These are phyloP conservation scores for Fusarium heterosporum DNA, from an alignment of 2,329 filamentous ascomycete genomes.

Conservation along the genomic window DNA sequence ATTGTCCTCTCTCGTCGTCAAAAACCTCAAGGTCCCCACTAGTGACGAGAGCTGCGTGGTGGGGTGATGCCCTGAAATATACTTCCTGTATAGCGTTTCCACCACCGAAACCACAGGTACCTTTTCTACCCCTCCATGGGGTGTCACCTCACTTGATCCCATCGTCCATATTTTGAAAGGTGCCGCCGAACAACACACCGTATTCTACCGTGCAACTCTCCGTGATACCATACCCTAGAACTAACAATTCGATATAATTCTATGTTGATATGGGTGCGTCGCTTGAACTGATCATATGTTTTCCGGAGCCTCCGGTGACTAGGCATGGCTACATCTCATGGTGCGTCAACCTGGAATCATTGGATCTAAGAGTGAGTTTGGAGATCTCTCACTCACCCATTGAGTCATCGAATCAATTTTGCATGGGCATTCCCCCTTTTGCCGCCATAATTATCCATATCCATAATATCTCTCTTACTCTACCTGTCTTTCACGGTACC, in stretches of 20 bases:
- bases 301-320: constrained; percentile 42
- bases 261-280: background rate
- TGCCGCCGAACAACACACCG: constrained; percentile 37
- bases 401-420: too few species aligned
- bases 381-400: constrained; percentile 21
- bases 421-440: background rate
- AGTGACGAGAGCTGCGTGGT: constrained; percentile 32
- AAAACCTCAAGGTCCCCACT: constrained; percentile 21
- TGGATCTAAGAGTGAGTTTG: background rate
- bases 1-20: constrained; percentile 1
- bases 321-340: constrained; percentile 1
- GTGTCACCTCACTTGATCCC: constrained; percentile 37
- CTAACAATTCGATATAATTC: background rate
- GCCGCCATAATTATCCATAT: constrained; percentile 18
- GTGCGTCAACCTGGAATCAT: background rate
- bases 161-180: constrained; percentile 18
- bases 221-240: constrained; percentile 10
- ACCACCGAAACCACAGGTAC: constrained; percentile 12
- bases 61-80: constrained; percentile 38
- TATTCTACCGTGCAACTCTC: constrained; percentile 33
- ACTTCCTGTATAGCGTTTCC: constrained; percentile 11
- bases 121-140: constrained; percentile 34
- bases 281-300: constrained; percentile 19
- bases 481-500: constrained; percentile 2
- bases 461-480: background rate